Conservation (phyloP, 441 rosid species). For the Pelargonium myrrhifolium region DNA sequence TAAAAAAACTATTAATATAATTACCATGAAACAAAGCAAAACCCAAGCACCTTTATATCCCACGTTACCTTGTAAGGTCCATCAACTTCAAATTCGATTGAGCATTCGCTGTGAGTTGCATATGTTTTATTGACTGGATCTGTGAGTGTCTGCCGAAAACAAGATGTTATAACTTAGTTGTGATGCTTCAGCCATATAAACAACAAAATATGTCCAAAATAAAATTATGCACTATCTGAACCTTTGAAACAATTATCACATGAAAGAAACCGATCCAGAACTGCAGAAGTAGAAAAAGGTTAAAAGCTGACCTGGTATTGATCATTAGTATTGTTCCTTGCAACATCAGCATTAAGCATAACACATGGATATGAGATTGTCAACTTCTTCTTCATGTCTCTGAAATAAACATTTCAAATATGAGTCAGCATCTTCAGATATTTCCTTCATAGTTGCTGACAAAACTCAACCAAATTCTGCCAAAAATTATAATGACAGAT, state of each 20-base stretch:
- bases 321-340: constrained; percentile 91
- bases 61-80: constrained; percentile 96
- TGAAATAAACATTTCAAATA: constrained; percentile 32
- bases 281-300: constrained; percentile 14
- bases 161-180: constrained; percentile 17
- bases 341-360: constrained; percentile 96
- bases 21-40: constrained; percentile 14
- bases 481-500: constrained; percentile 1
- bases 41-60: constrained; percentile 7
- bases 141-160: constrained; percentile 58
- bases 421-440: constrained; percentile 23
- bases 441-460: constrained; percentile 15
- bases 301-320: constrained; percentile 74
- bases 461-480: not conserved
- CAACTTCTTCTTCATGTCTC: constrained; percentile 78
- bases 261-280: constrained; percentile 11
- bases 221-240: not conserved
- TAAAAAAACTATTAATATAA: constrained; percentile 13
- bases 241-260: not conserved
- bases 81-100: constrained; percentile 99
- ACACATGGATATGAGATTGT: constrained; percentile 97
- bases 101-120: constrained; percentile 85
- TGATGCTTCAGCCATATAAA: constrained; percentile 12
- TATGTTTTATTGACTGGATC: constrained; percentile 78
- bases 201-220: constrained; percentile 15